Percentiles rank a stretch among this genome's conserved stretches.
Evolutionary conservation across 345 rosid genomes (phyloP).

Genomic region (Arabis alpina): DNA sequence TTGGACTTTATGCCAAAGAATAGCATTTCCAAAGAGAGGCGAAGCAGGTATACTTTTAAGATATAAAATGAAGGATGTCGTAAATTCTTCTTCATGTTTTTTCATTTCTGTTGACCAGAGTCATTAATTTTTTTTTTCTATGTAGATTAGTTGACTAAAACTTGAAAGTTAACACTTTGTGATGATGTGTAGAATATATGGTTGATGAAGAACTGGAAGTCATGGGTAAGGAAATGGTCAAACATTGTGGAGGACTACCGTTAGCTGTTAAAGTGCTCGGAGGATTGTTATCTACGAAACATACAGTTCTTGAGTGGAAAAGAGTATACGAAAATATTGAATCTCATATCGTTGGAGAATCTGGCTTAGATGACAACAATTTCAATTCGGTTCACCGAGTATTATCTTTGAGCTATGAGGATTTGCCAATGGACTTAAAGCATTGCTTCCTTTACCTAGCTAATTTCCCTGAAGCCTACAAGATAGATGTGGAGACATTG

Average conservation of each 20-base stretch:
- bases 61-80: neutral
- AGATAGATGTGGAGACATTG: constrained; percentile 36
- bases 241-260: neutral
- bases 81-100: neutral
- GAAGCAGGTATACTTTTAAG: constrained; percentile 23
- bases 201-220: neutral
- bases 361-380: constrained; percentile 17
- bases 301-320: neutral
- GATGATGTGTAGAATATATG: neutral
- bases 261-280: neutral
- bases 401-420: constrained; percentile 34
- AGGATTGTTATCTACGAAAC: neutral
- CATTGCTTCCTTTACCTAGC: constrained; percentile 38
- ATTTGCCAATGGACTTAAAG: constrained; percentile 12
- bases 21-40: constrained; percentile 29
- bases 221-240: neutral
- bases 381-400: constrained; percentile 1
- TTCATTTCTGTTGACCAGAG: too few species aligned
- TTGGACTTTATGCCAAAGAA: constrained; percentile 46
- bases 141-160: neutral
- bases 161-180: neutral
- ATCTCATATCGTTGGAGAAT: neutral
- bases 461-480: constrained; percentile 28
- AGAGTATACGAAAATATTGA: neutral
- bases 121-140: too few species aligned